These are phyloP conservation scores for Sporisorium graminicola DNA, from an alignment of 1,284 basidiomycete genomes.

Conservation along the genomic window DNA sequence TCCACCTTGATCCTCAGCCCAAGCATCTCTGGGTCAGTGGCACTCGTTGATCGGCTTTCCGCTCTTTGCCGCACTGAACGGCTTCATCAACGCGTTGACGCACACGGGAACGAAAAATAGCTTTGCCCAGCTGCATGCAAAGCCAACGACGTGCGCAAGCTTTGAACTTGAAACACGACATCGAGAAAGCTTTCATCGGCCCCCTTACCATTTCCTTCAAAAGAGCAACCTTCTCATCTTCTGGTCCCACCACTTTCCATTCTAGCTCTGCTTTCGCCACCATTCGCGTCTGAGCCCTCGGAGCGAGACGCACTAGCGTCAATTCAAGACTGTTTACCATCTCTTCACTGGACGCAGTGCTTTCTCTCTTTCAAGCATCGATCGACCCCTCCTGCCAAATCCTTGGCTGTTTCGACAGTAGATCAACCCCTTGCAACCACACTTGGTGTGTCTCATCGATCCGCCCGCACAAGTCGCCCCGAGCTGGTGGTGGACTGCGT, in stretches of 20 bases:
- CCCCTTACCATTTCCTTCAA: slow-evolving; percentile 2
- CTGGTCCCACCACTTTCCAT: slow-evolving; percentile 1
- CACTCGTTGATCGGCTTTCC: not conserved
- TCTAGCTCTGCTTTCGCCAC: not conserved
- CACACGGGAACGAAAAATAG: not conserved
- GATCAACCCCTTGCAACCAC: not conserved
- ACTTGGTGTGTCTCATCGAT: not conserved
- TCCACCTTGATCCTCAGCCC: not conserved
- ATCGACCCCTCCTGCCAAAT: not conserved
- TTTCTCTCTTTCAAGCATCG: not conserved
- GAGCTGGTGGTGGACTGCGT: not conserved
- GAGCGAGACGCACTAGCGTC: not conserved
- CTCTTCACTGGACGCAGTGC: not conserved
- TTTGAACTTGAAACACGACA: slow-evolving; percentile 4
- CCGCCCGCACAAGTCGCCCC: not conserved
- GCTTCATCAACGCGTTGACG: not conserved
- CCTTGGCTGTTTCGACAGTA: not conserved
- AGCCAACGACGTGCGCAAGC: not conserved
- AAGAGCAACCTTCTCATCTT: not conserved
- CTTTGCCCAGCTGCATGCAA: slow-evolving; percentile 2
- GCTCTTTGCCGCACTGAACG: not conserved
- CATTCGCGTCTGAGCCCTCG: not conserved
- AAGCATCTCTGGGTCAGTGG: not conserved
- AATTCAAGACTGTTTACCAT: not conserved
- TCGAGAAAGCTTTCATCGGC: slow-evolving; percentile 11